phyloP scores from a whole-genome alignment of 2,329 filamentous ascomycete species.

The Purpureocillium takamizusanense region DNA sequence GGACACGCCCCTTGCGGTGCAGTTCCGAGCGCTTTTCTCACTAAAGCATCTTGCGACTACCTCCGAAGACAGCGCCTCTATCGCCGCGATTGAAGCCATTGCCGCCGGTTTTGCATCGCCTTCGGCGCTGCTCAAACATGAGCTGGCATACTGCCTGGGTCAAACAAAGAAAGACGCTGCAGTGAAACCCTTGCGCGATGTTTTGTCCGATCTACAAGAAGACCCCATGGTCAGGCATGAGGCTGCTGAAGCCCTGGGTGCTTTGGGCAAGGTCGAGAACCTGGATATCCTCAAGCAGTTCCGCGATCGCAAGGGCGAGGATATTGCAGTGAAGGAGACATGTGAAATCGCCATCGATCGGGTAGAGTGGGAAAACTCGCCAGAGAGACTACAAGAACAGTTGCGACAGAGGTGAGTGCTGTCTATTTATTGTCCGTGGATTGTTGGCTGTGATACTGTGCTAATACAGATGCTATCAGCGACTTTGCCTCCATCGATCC shows the following conservation, averaged over 20 bases:
- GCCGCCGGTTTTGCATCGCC: constrained; percentile 77
- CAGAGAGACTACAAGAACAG: constrained; percentile 62
- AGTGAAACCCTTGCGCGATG: constrained; percentile 60
- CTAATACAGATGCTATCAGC: constrained; percentile 34
- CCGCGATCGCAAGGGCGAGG: constrained; percentile 67
- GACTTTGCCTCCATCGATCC: constrained; percentile 95
- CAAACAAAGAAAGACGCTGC: constrained; percentile 76
- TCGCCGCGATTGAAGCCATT: constrained; percentile 64
- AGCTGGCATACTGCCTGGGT: constrained; percentile 92
- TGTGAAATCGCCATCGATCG: constrained; percentile 94
- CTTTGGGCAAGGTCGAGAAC: constrained; percentile 67
- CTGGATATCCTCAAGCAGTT: constrained; percentile 64
- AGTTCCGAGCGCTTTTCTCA: constrained; percentile 95
- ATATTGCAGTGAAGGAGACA: constrained; percentile 80
- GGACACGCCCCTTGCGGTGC: constrained; percentile 69
- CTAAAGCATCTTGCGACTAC: constrained; percentile 85
- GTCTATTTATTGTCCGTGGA: constrained; percentile 3
- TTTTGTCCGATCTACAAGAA: constrained; percentile 70
- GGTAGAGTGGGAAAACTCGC: constrained; percentile 85
- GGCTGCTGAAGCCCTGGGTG: constrained; percentile 88
- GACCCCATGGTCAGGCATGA: constrained; percentile 95
- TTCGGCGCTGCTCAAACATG: constrained; percentile 89
- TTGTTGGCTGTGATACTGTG: constrained; percentile 4
- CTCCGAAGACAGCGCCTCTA: constrained; percentile 46
- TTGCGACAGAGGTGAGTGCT: constrained; percentile 63